phyloP scores from a whole-genome alignment of 805 yeast genomes.

The Ogataea henricii region DNA sequence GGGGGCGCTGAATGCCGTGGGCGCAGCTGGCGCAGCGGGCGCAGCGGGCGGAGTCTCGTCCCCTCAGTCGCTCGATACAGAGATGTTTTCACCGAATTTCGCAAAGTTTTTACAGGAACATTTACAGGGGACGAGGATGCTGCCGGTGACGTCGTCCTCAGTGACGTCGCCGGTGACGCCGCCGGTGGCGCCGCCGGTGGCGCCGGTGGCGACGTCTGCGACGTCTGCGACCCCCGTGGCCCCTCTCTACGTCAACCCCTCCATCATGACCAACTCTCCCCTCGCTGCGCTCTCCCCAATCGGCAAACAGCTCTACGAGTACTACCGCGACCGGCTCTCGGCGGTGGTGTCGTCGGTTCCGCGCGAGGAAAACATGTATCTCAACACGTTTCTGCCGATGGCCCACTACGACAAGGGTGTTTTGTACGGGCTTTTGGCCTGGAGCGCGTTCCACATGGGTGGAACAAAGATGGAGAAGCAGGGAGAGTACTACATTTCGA shows the following conservation, averaged over 20 bases:
- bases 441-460: constrained; percentile 57
- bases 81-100: constrained; percentile 29
- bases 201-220: too few species aligned
- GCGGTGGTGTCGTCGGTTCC: constrained; percentile 51
- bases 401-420: constrained; percentile 55
- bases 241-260: constrained; percentile 32
- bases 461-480: constrained; percentile 44
- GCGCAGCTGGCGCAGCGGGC: background rate
- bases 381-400: constrained; percentile 54
- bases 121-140: too few species aligned
- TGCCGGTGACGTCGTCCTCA: background rate
- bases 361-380: constrained; percentile 49
- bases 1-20: background rate
- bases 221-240: background rate
- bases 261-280: constrained; percentile 29
- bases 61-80: constrained; percentile 3
- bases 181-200: constrained; percentile 10
- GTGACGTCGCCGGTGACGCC: constrained; percentile 4
- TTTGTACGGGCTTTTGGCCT: constrained; percentile 52
- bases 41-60: background rate
- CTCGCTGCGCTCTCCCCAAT: constrained; percentile 34
- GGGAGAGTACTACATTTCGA: constrained; percentile 49
- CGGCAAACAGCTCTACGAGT: constrained; percentile 46
- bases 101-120: constrained; percentile 27
- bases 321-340: constrained; percentile 49